Conservation (phyloP, 768 basidiomycete species). For the Filobasidium wieringae region DNA sequence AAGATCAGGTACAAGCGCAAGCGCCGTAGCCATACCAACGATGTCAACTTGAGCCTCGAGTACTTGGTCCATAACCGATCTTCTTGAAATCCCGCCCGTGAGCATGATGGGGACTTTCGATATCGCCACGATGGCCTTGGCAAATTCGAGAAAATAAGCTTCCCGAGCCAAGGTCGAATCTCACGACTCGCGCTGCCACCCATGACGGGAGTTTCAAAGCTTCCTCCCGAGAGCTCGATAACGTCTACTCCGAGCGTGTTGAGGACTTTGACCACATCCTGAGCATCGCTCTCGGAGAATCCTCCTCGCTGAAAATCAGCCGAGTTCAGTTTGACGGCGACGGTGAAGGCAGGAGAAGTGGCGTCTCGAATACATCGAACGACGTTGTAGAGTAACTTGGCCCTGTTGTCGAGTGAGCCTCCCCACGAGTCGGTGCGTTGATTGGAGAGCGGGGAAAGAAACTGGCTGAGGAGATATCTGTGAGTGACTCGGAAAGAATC, state of each 20-base stretch:
- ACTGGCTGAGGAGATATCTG: conserved; percentile 21
- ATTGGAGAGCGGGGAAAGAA: conserved; percentile 35
- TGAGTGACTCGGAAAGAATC: neutral
- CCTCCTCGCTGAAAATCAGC: neutral
- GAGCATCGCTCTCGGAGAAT: neutral
- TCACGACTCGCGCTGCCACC: neutral
- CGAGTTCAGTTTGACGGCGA: neutral
- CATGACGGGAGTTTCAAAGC: neutral
- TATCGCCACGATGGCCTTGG: neutral
- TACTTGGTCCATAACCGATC: neutral
- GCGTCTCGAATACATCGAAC: neutral
- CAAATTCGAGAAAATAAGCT: neutral
- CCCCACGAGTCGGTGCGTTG: conserved; percentile 39
- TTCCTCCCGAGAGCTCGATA: neutral
- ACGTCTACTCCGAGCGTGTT: neutral
- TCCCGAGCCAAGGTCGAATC: neutral
- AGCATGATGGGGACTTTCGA: neutral
- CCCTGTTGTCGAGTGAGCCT: conserved; percentile 36
- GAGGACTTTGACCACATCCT: neutral
- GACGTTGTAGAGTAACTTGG: conserved; percentile 21
- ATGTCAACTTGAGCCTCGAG: neutral
- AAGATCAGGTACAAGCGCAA: neutral
- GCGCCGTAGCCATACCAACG: neutral
- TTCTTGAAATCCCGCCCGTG: neutral
- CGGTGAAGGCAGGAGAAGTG: neutral